phyloP scores from a whole-genome alignment of 1,284 basidiomycete species.

The Agaricales sp. region DNA sequence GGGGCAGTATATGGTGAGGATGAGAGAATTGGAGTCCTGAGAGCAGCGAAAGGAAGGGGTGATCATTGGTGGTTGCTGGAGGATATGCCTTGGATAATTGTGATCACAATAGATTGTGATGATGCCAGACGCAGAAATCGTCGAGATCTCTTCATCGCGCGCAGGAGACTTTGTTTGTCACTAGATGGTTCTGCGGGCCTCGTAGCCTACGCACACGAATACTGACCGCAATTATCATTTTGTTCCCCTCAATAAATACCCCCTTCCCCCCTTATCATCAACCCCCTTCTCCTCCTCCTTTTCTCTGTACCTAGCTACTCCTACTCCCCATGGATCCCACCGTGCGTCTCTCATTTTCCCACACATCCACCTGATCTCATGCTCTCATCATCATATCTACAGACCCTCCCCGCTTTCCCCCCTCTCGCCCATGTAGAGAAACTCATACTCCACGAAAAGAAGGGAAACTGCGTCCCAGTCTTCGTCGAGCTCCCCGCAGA shows the following conservation, averaged over 20 bases:
- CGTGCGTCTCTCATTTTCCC: conserved; percentile 23
- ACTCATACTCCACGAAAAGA: conserved; percentile 66
- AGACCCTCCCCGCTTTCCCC: conserved; percentile 61
- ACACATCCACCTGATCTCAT: conserved; percentile 3
- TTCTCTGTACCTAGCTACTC: background rate
- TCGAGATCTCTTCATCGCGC: background rate
- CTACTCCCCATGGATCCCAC: conserved; percentile 44
- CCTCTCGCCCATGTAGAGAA: conserved; percentile 61
- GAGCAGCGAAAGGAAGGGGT: conserved; percentile 70
- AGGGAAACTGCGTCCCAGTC: conserved; percentile 87
- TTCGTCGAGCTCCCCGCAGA: conserved; percentile 93
- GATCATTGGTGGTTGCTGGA: conserved; percentile 42
- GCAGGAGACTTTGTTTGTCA: conserved; percentile 1
- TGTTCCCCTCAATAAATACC: background rate
- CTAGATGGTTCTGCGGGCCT: background rate
- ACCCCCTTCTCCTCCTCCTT: background rate
- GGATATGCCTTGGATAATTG: background rate
- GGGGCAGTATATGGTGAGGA: conserved; percentile 62
- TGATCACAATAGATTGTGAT: background rate
- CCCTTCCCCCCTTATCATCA: background rate
- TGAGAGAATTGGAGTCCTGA: conserved; percentile 51
- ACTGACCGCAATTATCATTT: background rate
- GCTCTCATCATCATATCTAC: too few relatives aligned
- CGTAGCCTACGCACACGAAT: conserved; percentile 1
- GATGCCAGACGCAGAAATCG: conserved; percentile 1